phyloP scores from a whole-genome alignment of 1,284 basidiomycete species.

The Austropuccinia psidii region DNA sequence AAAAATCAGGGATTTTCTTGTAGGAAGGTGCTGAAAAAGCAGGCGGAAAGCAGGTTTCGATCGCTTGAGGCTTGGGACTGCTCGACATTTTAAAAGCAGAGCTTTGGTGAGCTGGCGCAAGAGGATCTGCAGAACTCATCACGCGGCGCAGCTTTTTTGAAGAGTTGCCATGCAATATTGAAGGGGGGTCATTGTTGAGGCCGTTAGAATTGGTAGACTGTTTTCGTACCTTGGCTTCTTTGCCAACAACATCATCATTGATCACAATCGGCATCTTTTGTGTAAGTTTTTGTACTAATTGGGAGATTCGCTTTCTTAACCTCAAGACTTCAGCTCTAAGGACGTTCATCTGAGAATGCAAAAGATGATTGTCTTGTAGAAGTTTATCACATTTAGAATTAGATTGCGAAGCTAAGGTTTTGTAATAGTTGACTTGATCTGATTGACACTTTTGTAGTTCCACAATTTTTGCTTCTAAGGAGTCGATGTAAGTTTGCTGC shows the following conservation, averaged over 20 bases:
- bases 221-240: constrained; percentile 21
- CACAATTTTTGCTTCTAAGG: constrained; percentile 17
- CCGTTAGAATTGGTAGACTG: neutral
- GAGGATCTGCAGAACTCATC: neutral
- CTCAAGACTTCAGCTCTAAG: constrained; percentile 28
- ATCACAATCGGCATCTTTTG: neutral
- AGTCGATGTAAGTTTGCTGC: constrained; percentile 26
- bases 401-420: constrained; percentile 14
- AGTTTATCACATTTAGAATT: neutral
- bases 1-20: constrained; percentile 20
- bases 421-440: constrained; percentile 30
- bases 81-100: too few relatives aligned
- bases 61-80: too few relatives aligned
- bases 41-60: neutral
- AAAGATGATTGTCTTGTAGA: constrained; percentile 13
- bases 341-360: constrained; percentile 23
- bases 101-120: too few relatives aligned
- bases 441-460: constrained; percentile 9
- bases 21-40: neutral
- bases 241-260: neutral
- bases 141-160: neutral
- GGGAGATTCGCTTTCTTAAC: constrained; percentile 27
- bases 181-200: neutral
- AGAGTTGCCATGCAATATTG: neutral
- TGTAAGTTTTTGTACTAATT: neutral